Base-by-base conservation (phyloP, 305 asterid species). In the Fraxinus nigra region DNA sequence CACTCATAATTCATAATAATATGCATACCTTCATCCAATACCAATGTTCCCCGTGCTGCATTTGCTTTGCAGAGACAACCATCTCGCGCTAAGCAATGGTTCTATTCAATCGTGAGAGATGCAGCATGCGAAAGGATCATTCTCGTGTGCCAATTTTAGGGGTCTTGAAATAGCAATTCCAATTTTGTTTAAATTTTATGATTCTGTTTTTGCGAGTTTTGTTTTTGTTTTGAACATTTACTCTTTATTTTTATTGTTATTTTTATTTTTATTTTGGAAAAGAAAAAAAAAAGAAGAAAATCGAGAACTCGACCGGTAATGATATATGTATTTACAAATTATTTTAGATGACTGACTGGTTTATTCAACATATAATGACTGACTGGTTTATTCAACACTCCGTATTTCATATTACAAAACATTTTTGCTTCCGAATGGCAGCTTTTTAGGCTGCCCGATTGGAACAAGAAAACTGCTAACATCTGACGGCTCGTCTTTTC, bases 41-140 rank as follows among this genome's bases (percentile, higher is more conserved):
- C 80, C 65, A 18, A 4, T 48, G 75, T 80, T 85, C 85, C 46
- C 78, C 78, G n/a, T 85, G 84, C 88, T 87, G 86, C 89, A 67
- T 88, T 85, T 88, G 79, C 88, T 61, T 86, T 84, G 89, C 93
- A 83, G 90, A 88, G 88, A 87, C 87, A 72, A 84, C 82, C 43
- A 37, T 37, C 43, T 37, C 2, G 10, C 43, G 43, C 13, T 38
- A 8, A 38, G 54, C 54, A 43, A 43, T 43, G 54, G 72, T 81
- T 74, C 24, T 78, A 28, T 35, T 33, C 30, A 28, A 59, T 26
- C 67, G 30, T 22, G 26, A 56, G 26, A 54, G 67, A 54, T 1
- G 18, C 72, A 28, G 4, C 26, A 24, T 7, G 33, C 72, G 14
- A 63, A 8, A 24, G 33, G 33, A 63, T 63, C 3, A 63, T 2